Percentiles rank a stretch among this genome's conserved stretches.
Conservation (phyloP, 129 eudicot genomes). For the Centrapalus pauciflorus region DNA sequence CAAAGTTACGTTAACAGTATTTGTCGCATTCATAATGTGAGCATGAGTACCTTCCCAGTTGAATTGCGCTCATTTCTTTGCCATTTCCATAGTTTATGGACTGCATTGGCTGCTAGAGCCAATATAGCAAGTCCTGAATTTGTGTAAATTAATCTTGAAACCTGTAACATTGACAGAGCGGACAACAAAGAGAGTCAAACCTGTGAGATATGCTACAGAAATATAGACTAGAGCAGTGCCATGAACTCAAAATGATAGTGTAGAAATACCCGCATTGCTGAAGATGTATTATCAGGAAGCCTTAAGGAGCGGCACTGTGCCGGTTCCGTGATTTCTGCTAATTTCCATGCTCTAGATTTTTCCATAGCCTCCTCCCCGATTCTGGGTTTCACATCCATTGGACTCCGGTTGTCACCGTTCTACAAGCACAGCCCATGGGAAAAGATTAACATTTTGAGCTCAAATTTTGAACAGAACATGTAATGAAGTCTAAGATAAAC, state of each 20-base stretch:
- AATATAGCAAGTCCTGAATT: slow-evolving; percentile 68
- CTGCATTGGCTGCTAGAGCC: slow-evolving; percentile 74
- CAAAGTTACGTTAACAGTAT: background rate
- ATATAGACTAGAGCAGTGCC: slow-evolving; percentile 1
- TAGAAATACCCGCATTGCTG: slow-evolving; percentile 26
- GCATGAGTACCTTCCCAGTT: slow-evolving; percentile 51
- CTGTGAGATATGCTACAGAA: background rate
- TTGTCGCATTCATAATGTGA: background rate
- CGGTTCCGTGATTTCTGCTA: slow-evolving; percentile 63
- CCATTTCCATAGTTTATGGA: slow-evolving; percentile 84
- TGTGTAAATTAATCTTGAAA: slow-evolving; percentile 71
- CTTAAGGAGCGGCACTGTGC: slow-evolving; percentile 69
- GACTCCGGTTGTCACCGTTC: slow-evolving; percentile 62
- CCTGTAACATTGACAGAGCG: slow-evolving; percentile 27
- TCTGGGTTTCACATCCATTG: slow-evolving; percentile 63
- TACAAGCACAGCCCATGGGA: slow-evolving; percentile 27
- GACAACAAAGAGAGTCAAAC: background rate
- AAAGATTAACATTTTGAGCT: background rate
- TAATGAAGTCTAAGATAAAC: background rate
- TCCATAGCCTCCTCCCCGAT: slow-evolving; percentile 55
- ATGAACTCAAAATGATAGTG: background rate
- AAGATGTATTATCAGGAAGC: slow-evolving; percentile 62
- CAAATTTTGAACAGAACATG: background rate
- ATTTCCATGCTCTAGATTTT: slow-evolving; percentile 63
- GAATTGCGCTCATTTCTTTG: slow-evolving; percentile 55